These are phyloP conservation scores for Nitzschia sp. DNA, from an alignment of 108 stramenopile genomes.

Conservation along the genomic window DNA sequence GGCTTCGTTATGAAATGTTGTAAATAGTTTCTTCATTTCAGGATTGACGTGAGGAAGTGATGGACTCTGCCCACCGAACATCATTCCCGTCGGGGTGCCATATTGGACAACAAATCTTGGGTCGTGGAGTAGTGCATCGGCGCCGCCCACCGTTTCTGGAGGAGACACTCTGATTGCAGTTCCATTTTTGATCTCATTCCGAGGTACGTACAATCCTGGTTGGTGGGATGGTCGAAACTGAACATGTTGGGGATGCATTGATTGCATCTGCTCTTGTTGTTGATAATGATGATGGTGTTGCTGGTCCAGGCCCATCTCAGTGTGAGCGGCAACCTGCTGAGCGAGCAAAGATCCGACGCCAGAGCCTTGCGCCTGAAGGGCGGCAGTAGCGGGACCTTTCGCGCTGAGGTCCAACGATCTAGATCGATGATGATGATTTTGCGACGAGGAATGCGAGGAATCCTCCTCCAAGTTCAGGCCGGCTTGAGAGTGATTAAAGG, in stretches of 20 bases:
- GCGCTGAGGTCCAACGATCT: neutral
- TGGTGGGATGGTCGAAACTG: neutral
- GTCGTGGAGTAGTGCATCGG: neutral
- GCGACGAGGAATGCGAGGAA: neutral
- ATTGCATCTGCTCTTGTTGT: neutral
- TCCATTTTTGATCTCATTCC: neutral
- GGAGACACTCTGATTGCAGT: neutral
- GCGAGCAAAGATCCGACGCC: neutral
- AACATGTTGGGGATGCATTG: neutral
- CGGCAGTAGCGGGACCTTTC: no score
- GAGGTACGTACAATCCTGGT: neutral
- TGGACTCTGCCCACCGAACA: neutral
- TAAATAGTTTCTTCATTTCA: constrained; percentile 75
- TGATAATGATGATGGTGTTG: no score
- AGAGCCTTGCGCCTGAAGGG: neutral
- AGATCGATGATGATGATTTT: neutral
- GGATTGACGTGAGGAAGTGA: neutral
- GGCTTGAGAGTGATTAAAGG: neutral
- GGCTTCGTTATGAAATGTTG: constrained; percentile 74
- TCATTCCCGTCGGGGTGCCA: neutral
- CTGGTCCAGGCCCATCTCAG: neutral
- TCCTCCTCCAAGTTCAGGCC: constrained; percentile 3
- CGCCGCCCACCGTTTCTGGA: neutral
- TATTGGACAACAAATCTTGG: neutral
- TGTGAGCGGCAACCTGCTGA: neutral